Base-by-base conservation (phyloP, 768 basidiomycete genomes). In the Calocybe gangraenosa region DNA sequence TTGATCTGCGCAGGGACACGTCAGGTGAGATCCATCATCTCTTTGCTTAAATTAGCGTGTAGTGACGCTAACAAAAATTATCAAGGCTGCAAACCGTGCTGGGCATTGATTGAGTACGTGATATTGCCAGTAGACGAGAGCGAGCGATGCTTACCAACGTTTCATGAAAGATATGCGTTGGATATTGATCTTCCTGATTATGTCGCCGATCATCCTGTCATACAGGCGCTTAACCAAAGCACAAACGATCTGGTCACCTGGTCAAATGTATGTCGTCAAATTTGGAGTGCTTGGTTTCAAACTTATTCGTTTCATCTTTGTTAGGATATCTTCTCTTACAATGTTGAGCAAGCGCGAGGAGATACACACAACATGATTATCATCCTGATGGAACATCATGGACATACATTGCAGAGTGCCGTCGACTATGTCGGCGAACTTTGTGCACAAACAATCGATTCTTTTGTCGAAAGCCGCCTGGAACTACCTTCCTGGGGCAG, bases 201-300 rank as follows among this genome's bases (percentile, higher is more conserved):
- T 48, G 84, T 88, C 25, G 78, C 79, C 59, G 75, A 82, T 11
- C n/a, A n/a, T n/a, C n/a, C n/a, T n/a, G n/a, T n/a, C n/a, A n/a
- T n/a, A n/a, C 64, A 61, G 44, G 72, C 74, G 42, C 71, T 90
- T 43, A 79, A 79, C 40, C 78, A 87, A 56, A 74, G 78, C 15
- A 72, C 87, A 15, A 89, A 89, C 47, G 87, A 89, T 53, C 69
- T 89, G 43, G 83, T 89, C 43, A 80, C 84, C n/a, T 87, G 84
- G 85, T 86, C 86, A 15, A 90, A 90, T 57, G 87, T 87, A 61
- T 56, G 79, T 57, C 17, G 38, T 9, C 23, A n/a, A n/a, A n/a
- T n/a, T n/a, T n/a, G n/a, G n/a, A n/a, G n/a, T n/a, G n/a, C n/a
- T n/a, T n/a, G n/a, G 14, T 35, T n/a, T 14, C 14, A 14, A 52